Evolutionary conservation across 148 eudicot species (phyloP), one percentile per base, ranked within the genome.

Genomic region (Selenicereus undatus): DNA sequence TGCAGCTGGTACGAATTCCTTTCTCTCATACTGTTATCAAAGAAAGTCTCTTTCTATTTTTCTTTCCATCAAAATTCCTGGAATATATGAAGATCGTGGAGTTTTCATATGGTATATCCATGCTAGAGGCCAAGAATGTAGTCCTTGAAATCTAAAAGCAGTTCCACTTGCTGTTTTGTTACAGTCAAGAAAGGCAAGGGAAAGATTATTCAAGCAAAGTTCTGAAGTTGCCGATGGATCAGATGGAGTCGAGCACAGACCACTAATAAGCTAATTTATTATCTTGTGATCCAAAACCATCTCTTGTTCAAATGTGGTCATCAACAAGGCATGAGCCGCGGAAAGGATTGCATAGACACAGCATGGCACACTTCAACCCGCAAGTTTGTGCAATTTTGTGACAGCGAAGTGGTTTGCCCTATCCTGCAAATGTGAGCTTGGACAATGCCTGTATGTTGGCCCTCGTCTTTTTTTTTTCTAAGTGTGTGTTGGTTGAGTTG

Each of bases 101-200:
- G 43, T 39, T 39, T 71, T 71, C 29, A 54, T 22, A 1, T 6
- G 13, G 50, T 26, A 8, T 24, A 45, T 22, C 32, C 26, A 52
- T 10, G 43, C 35, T 36, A 11, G 29, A 71, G 50, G 39, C 16
- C 0, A 20, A 70, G 64, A n/a, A 54, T 29, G 2, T 11, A 20
- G 22, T 21, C 3, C 48, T 29, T 13, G 17, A 74, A 18, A 24
- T 24, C 45, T 76, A 6, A 42, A 54, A 30, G 24, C 68, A 9
- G 20, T 48, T 71, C 8, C 8, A 5, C 76, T 65, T 78, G 11
- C 7, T 76, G 11, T 79, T 77, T 52, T 60, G 0, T 39, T 81
- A 52, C 85, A 93, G 94, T 92, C 93, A 71, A 80, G 35, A 18
- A 86, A 85, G 69, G 97, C 97, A 60, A 86, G 91, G 86, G 86